Evolutionary conservation across 1,139 yeast genomes (phyloP), one percentile per base, ranked within the genome.

Genomic region (Casaregolazyma suthepensis): DNA sequence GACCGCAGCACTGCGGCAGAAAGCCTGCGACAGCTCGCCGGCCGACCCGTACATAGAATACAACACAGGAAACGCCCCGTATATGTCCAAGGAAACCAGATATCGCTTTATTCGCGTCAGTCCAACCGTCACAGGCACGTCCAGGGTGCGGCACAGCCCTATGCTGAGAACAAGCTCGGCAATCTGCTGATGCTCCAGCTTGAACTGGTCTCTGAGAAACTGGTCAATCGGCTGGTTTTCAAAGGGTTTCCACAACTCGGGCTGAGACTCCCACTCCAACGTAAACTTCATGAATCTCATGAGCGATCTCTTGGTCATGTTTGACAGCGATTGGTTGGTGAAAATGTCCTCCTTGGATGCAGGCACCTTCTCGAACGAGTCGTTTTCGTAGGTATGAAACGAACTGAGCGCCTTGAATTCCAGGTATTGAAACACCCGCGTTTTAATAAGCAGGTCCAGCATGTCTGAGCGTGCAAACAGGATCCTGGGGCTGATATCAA

Each of bases 1-100:
- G 57, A 93, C 99, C 13, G 99, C 99, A 4, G 99, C 98, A 56
- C 96, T 86, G 61, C 99, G 80, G 71, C 98, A 91, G 69, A 93
- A 93, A 1, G 97, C 99, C 72, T 93, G 99, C 6, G 96, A 84
- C 37, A 93, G 75, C 71, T 93, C 99, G 49, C 98, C 97, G 0
- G 96, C 94, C 1, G 96, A 95, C 55, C 99, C 99, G 70, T 85
- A 93, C 74, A 89, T 91, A 56, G 96, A 87, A 62, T 85, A 85
- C 74, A 93, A 77, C 20, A 88, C 94, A 1, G 99, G 97, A 77
- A 93, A 94, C 60, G 83, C 85, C 10, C 99, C 99, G 69, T 90
- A 93, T 10, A 91, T 88, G 62, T 91, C 96, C 65, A 89, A 83
- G n/a, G 96, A 87, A 15, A 82, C 74, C 59, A 93, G 73, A 66